A percentile compares a stretch with the other conserved stretches of the same genome.
Conservation (phyloP, 768 basidiomycete genomes). For the Antrodiella citrinella region DNA sequence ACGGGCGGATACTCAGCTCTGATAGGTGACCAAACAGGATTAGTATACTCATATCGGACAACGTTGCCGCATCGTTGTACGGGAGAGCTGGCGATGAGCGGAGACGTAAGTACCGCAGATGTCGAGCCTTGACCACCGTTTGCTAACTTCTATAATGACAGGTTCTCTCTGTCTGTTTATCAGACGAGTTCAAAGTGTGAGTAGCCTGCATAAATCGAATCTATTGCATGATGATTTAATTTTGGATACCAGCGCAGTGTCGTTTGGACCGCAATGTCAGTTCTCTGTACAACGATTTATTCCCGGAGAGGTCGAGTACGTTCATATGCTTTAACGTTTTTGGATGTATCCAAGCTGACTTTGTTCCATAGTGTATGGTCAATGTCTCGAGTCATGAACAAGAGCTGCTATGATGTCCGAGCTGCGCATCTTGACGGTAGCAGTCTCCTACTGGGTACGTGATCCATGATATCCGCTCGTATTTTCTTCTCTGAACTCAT, state of each 20-base stretch:
- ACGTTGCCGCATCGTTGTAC: background rate
- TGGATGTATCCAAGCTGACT: slow-evolving; percentile 1
- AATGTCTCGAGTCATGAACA: slow-evolving; percentile 18
- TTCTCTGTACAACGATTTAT: slow-evolving; percentile 40
- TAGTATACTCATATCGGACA: slow-evolving; percentile 6
- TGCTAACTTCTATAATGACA: too few species aligned
- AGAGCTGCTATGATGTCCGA: slow-evolving; percentile 48
- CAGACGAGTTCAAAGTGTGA: slow-evolving; percentile 7
- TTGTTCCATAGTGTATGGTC: slow-evolving; percentile 19
- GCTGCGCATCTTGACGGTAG: slow-evolving; percentile 40
- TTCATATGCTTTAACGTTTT: slow-evolving; percentile 5
- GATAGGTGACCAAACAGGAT: slow-evolving; percentile 7
- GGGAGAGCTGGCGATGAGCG: too few species aligned
- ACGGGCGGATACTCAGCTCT: background rate
- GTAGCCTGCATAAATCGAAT: background rate
- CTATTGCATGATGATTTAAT: too few species aligned
- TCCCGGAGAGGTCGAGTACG: slow-evolving; percentile 28
- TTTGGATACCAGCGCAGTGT: slow-evolving; percentile 38
- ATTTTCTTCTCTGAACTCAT: slow-evolving; percentile 5
- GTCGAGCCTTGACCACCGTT: too few species aligned
- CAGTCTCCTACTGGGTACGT: slow-evolving; percentile 46
- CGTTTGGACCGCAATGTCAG: slow-evolving; percentile 44
- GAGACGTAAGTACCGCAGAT: too few species aligned
- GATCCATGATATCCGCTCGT: background rate
- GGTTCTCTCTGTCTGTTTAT: slow-evolving; percentile 8